Percentiles rank a stretch among this genome's conserved stretches.
phyloP scores from a whole-genome alignment of 768 basidiomycete species.

The Clitopilus passeckerianus region DNA sequence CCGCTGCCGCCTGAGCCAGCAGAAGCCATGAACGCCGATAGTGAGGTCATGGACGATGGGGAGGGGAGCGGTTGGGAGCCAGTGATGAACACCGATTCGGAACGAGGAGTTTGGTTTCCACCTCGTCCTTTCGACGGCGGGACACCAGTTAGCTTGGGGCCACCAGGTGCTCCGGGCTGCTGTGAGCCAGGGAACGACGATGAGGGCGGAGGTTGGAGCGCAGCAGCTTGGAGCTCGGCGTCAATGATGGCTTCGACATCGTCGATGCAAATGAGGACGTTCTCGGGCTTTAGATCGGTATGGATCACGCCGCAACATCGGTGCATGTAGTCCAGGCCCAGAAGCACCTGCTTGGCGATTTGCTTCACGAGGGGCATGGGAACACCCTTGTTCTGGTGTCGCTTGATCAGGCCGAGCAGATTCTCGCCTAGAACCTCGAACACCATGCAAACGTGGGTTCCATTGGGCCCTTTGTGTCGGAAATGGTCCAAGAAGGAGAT shows the following conservation, averaged over 20 bases:
- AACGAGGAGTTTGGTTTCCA: conserved; percentile 92
- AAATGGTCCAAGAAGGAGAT: conserved; percentile 98
- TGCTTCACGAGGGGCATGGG: conserved; percentile 91
- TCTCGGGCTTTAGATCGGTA: conserved; percentile 97
- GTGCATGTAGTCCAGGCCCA: conserved; percentile 98
- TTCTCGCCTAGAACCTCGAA: conserved; percentile 99
- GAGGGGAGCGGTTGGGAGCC: conserved; percentile 92
- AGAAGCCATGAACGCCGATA: conserved; percentile 9
- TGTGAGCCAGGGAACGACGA: conserved; percentile 19
- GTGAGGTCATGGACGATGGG: conserved; percentile 46
- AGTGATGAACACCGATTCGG: conserved; percentile 76
- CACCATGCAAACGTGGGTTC: conserved; percentile 98
- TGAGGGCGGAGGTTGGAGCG: conserved; percentile 14
- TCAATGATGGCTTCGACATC: conserved; percentile 93
- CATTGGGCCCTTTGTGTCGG: conserved; percentile 93
- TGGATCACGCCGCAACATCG: conserved; percentile 96
- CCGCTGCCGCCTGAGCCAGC: neutral
- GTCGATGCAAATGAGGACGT: conserved; percentile 95
- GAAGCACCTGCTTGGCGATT: conserved; percentile 93
- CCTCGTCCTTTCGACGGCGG: conserved; percentile 91
- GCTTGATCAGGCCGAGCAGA: conserved; percentile 91
- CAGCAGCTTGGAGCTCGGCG: conserved; percentile 59
- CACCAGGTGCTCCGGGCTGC: conserved; percentile 48
- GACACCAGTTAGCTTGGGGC: conserved; percentile 79
- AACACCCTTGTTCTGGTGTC: conserved; percentile 97